phyloP scores from a whole-genome alignment of 225 moss, liverwort and hornwort genomes.

The Physcomitrium patens region DNA sequence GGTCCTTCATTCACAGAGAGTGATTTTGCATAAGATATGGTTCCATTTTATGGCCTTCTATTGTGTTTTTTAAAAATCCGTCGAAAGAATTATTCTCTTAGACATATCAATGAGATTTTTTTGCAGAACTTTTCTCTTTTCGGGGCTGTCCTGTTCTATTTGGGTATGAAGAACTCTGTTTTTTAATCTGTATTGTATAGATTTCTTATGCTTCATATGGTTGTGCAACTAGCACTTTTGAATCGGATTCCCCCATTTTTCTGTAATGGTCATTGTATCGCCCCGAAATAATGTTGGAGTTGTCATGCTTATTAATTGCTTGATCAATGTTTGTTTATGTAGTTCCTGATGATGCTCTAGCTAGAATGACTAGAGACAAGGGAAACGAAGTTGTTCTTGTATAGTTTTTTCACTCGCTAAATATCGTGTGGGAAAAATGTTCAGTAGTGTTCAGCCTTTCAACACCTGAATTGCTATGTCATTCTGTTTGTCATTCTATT shows the following conservation, averaged over 20 bases:
- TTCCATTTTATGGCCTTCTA: not conserved
- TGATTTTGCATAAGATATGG: not conserved
- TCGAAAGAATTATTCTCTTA: not conserved
- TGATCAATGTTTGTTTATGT: constrained; percentile 6
- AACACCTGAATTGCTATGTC: too few species aligned
- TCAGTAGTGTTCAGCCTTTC: too few species aligned
- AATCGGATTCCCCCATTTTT: constrained; percentile 1
- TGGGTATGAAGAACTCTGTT: constrained; percentile 85
- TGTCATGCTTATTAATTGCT: constrained; percentile 17
- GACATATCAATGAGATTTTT: constrained; percentile 8
- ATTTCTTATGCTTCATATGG: constrained; percentile 1
- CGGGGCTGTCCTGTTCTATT: constrained; percentile 79
- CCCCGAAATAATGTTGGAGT: not conserved
- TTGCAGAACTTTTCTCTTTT: constrained; percentile 91
- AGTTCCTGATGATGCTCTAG: not conserved
- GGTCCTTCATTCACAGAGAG: not conserved
- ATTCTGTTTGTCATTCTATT: too few species aligned
- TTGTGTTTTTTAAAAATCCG: not conserved
- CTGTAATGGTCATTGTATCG: not conserved
- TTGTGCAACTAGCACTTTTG: constrained; percentile 22
- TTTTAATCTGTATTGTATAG: constrained; percentile 19
- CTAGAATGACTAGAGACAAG: too few species aligned
- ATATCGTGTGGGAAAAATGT: not conserved
- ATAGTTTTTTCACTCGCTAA: not conserved
- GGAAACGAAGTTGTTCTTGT: too few species aligned